Base-by-base conservation (phyloP, 2,329 filamentous ascomycete species). In the Trichoderma lentiforme region DNA sequence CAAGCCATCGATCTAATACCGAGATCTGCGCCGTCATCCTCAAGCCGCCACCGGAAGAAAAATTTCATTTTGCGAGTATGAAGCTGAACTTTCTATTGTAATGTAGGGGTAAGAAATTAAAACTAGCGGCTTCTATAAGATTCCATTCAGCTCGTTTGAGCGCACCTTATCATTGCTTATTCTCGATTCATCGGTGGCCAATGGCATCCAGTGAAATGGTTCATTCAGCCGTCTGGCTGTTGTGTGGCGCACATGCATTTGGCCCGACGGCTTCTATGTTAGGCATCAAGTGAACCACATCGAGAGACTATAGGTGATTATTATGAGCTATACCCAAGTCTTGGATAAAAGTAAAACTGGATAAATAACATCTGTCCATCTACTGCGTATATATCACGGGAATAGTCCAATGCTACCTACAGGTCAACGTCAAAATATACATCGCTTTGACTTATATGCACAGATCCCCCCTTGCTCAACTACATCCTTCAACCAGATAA, bases 401-500 rank as follows among this genome's bases (percentile, higher is more conserved):
- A 32, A 24, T 65, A 32, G 61, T 7, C 21, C 11, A 24, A 24
- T 53, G 47, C 47, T 53, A 53, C 47, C 47, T 24, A 21, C 11
- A 51, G 15, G 24, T 26, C 36, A 39, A 11, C 32, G 26, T 39
- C 51, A 58, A 43, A 6, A 58, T 21, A 43, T 21, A 32, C 36
- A 60, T 61, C 39, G 43, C 28, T 51, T 51, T 28, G 26, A 32
- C 12, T 7, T 21, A 51, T 26, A 47, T 24, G 9, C n/a, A 28
- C 6, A 51, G 4, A 11, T 57, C 3, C 24, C n/a, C 18, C 32
- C 4, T 12, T 34, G 11, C 12, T 14, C 21, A 86, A 32, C 24
- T 24, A 12, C 57, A 4, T 53, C 28, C 6, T 8, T 15, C 30
- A 86, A n/a, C 79, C 81, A 34, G 83, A 84, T 57, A 98, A 82